Conservation (phyloP, 257 asterid genomes). For the Lycium barbarum region DNA sequence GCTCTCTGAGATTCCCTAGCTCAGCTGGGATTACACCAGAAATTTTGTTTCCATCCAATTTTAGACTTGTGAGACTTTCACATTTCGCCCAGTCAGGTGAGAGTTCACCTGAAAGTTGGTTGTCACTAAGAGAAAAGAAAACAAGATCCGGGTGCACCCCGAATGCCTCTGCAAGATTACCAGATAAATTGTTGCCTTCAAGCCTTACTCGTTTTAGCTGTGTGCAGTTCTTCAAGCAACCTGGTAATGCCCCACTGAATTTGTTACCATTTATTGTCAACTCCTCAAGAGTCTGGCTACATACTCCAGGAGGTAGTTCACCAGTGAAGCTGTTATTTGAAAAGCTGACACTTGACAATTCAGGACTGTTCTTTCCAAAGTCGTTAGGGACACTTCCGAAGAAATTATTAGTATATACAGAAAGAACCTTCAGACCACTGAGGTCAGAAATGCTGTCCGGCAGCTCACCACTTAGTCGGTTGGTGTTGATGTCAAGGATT, state of each 20-base stretch:
- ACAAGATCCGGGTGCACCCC: constrained; percentile 65
- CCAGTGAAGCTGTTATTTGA: constrained; percentile 73
- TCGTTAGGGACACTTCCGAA: constrained; percentile 65
- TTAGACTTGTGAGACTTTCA: constrained; percentile 54
- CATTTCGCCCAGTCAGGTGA: constrained; percentile 65
- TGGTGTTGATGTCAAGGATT: constrained; percentile 52
- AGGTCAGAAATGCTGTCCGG: constrained; percentile 66
- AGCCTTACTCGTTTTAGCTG: constrained; percentile 53
- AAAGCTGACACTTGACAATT: constrained; percentile 53
- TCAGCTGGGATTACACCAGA: constrained; percentile 77
- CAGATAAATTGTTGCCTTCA: constrained; percentile 67
- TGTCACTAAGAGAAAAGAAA: constrained; percentile 57
- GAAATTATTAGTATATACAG: constrained; percentile 55
- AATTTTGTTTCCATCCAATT: constrained; percentile 52
- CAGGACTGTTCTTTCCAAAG: constrained; percentile 59
- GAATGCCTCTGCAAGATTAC: constrained; percentile 62
- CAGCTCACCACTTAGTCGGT: constrained; percentile 63
- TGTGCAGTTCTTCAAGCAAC: constrained; percentile 71
- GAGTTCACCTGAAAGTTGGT: constrained; percentile 64
- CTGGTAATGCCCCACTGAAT: constrained; percentile 70
- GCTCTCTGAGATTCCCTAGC: constrained; percentile 60
- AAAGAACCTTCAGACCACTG: constrained; percentile 39
- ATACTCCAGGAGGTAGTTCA: constrained; percentile 62
- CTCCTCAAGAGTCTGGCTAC: constrained; percentile 54
- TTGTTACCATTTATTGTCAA: constrained; percentile 62